A percentile compares a stretch with the other conserved stretches of the same genome.
These are phyloP conservation scores for Backusella tarrabulga DNA, from an alignment of 192 early-diverging fungal genomes.

Conservation along the genomic window DNA sequence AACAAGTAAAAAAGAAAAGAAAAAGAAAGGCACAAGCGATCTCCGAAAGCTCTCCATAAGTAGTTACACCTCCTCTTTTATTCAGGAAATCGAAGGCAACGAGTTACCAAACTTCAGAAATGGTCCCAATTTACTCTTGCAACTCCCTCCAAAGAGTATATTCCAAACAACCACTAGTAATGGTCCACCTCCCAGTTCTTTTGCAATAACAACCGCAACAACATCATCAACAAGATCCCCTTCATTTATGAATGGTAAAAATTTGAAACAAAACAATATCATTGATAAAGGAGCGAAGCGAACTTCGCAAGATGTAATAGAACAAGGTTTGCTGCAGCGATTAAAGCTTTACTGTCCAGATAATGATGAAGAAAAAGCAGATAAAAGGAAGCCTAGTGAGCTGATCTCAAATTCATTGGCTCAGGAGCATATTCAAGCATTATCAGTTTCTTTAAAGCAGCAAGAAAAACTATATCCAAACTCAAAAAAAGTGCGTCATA, in stretches of 20 bases:
- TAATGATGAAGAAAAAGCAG: background rate
- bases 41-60: background rate
- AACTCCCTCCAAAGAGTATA: background rate
- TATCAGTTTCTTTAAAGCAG: slow-evolving; percentile 9
- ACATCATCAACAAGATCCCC: background rate
- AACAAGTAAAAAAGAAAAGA: background rate
- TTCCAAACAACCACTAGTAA: background rate
- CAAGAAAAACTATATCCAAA: background rate
- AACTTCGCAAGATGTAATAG: slow-evolving; percentile 10
- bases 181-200: background rate
- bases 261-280: background rate
- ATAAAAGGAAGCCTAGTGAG: slow-evolving; percentile 20
- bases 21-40: background rate
- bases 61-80: background rate
- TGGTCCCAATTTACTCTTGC: background rate
- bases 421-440: slow-evolving; percentile 24
- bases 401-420: slow-evolving; percentile 12
- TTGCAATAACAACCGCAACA: background rate
- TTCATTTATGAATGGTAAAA: background rate
- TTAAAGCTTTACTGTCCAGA: background rate
- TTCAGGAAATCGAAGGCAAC: background rate
- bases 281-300: background rate
- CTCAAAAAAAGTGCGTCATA: slow-evolving; percentile 26
- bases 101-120: background rate
- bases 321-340: background rate